A percentile compares a stretch with the other conserved stretches of the same genome.
Evolutionary conservation across 306 rosid genomes (phyloP).

Genomic region (Glycyrrhiza uralensis): DNA sequence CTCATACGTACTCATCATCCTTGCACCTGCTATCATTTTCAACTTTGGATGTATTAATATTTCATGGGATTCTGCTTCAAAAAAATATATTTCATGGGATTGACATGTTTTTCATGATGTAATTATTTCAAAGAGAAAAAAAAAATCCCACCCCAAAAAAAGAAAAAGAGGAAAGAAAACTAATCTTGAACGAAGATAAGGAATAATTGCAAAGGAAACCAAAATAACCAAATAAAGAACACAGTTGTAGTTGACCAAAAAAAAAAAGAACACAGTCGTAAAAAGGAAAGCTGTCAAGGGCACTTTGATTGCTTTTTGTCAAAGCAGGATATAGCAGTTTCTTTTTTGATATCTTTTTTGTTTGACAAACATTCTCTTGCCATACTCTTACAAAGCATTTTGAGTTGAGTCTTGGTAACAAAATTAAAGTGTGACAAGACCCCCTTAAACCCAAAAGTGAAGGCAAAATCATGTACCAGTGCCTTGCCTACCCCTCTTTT

Average conservation of each 20-base stretch:
- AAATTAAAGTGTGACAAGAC: conserved; percentile 35
- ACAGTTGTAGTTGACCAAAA: too few species aligned
- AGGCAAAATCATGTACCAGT: conserved; percentile 30
- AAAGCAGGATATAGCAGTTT: conserved; percentile 32
- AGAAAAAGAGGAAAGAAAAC: neutral
- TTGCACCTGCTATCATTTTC: too few species aligned
- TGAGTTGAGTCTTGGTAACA: conserved; percentile 28
- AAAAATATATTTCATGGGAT: too few species aligned
- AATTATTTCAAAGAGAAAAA: neutral
- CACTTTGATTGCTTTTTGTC: conserved; percentile 45
- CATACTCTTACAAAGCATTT: conserved; percentile 19
- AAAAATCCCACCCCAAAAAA: neutral
- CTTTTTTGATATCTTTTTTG: conserved; percentile 20
- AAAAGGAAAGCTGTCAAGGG: conserved; percentile 47
- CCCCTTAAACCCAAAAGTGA: conserved; percentile 38
- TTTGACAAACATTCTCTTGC: conserved; percentile 39
- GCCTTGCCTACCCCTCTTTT: conserved; percentile 10
- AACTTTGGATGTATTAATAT: neutral
- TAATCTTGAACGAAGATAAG: conserved; percentile 20
- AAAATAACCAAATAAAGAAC: conserved; percentile 23
- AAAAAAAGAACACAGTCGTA: conserved; percentile 28
- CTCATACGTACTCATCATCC: too few species aligned
- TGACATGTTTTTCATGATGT: neutral
- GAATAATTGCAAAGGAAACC: conserved; percentile 24
- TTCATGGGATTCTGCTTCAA: neutral